A percentile compares a stretch with the other conserved stretches of the same genome.
Conservation (phyloP, 2,329 filamentous ascomycete species). For the Trichoderma sp. region DNA sequence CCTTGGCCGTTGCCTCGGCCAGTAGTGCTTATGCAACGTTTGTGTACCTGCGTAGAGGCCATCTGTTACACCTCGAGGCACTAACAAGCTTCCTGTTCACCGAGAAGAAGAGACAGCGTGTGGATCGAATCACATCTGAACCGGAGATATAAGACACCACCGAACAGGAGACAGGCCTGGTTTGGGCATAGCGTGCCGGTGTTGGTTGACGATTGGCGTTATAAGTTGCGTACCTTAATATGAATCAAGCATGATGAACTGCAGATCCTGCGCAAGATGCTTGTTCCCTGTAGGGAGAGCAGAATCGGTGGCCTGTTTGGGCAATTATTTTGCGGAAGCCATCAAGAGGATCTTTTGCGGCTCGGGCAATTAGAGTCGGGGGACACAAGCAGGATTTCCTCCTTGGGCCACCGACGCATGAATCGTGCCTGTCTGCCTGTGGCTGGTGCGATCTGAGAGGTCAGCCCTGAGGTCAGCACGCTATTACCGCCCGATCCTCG, state of each 20-base stretch:
- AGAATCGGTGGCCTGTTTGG: background rate
- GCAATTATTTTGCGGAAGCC: background rate
- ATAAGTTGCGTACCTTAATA: background rate
- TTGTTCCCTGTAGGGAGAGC: background rate
- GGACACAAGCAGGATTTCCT: slow-evolving; percentile 3
- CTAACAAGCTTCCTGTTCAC: background rate
- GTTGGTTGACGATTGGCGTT: background rate
- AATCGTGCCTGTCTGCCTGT: background rate
- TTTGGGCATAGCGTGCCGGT: background rate
- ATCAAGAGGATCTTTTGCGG: background rate
- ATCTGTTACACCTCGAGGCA: slow-evolving; percentile 12
- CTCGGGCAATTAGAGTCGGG: background rate
- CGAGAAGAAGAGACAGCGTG: background rate
- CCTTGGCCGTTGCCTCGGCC: slow-evolving; percentile 5
- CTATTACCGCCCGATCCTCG: too few relatives aligned
- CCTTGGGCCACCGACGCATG: background rate
- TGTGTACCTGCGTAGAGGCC: slow-evolving; percentile 14
- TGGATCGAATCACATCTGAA: background rate
- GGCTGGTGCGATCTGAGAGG: background rate
- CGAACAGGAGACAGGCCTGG: background rate
- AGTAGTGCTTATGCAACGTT: slow-evolving; percentile 6
- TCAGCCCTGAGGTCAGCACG: too few relatives aligned
- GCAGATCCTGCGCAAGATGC: background rate
- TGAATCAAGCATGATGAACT: background rate
- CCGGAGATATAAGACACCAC: background rate